Percentiles rank a stretch among this genome's conserved stretches.
Conservation (phyloP, 345 rosid genomes). For the Psidium friedrichsthalianum region DNA sequence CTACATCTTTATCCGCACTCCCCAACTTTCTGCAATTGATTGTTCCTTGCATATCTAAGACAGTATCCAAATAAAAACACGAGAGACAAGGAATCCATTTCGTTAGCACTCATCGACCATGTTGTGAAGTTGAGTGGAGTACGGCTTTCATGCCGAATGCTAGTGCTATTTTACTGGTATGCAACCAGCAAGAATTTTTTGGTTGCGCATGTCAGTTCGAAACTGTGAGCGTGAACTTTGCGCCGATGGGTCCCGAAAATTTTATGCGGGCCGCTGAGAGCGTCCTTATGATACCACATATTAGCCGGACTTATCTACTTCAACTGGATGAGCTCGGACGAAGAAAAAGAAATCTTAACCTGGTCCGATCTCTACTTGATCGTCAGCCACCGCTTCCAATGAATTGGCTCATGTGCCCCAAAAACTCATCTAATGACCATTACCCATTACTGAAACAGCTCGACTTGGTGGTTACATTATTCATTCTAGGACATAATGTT, state of each 20-base stretch:
- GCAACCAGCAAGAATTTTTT: background rate
- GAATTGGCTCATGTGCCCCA: background rate
- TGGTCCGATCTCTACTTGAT: background rate
- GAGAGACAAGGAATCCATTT: slow-evolving; percentile 12
- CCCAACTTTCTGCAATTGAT: slow-evolving; percentile 25
- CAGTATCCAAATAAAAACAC: slow-evolving; percentile 34
- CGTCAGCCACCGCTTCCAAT: background rate
- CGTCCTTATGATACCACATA: background rate
- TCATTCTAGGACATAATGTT: background rate
- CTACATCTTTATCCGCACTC: slow-evolving; percentile 39
- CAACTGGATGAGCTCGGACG: background rate
- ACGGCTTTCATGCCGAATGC: background rate
- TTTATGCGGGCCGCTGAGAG: background rate
- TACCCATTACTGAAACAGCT: background rate
- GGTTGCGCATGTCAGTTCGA: background rate
- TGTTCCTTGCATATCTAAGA: slow-evolving; percentile 27
- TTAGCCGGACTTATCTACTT: background rate
- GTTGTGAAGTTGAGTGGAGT: background rate
- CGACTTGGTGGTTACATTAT: background rate
- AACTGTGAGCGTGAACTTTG: background rate
- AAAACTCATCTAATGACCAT: background rate
- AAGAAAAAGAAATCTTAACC: background rate
- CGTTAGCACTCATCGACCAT: background rate
- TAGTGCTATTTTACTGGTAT: background rate
- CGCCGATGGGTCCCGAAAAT: background rate